Conservation (phyloP, 768 basidiomycete species). For the Mycena haematopus region DNA sequence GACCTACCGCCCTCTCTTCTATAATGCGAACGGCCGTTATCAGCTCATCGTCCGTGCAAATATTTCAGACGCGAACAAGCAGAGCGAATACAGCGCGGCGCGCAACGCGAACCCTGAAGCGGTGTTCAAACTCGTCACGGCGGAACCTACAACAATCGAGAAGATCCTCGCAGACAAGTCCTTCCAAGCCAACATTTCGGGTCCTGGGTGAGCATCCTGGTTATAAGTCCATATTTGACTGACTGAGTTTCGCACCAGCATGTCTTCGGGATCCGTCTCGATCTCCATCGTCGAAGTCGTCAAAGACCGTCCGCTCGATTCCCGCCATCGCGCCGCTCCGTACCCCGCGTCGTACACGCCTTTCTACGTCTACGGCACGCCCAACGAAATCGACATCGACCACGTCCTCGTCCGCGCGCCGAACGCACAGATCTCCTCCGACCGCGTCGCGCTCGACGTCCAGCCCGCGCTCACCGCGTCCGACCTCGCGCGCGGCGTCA, state of each 20-base stretch:
- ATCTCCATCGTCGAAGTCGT: slow-evolving; percentile 31
- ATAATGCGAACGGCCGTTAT: slow-evolving; percentile 38
- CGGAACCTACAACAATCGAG: not conserved
- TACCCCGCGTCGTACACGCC: slow-evolving; percentile 40
- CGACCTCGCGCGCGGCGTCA: not conserved
- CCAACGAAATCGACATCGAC: slow-evolving; percentile 39
- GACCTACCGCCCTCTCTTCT: slow-evolving; percentile 36
- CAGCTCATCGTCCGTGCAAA: slow-evolving; percentile 47
- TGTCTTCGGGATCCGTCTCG: not conserved
- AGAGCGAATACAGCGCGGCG: too few species aligned
- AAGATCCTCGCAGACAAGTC: not conserved
- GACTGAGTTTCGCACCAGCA: not conserved
- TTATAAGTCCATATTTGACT: not conserved
- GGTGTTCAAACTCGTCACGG: not conserved
- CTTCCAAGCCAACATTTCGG: not conserved
- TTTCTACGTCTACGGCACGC: slow-evolving; percentile 44
- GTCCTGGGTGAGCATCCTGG: not conserved
- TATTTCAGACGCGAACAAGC: slow-evolving; percentile 27
- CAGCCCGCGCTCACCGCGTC: not conserved
- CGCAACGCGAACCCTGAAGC: too few species aligned
- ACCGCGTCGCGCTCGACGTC: slow-evolving; percentile 28
- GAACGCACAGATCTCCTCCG: slow-evolving; percentile 37
- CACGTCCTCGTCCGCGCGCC: slow-evolving; percentile 39
- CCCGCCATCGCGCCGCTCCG: slow-evolving; percentile 34
- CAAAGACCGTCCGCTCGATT: slow-evolving; percentile 37